These are phyloP conservation scores for Venturia oleaginea DNA, from an alignment of 2,329 filamentous ascomycete species.

Conservation along the genomic window DNA sequence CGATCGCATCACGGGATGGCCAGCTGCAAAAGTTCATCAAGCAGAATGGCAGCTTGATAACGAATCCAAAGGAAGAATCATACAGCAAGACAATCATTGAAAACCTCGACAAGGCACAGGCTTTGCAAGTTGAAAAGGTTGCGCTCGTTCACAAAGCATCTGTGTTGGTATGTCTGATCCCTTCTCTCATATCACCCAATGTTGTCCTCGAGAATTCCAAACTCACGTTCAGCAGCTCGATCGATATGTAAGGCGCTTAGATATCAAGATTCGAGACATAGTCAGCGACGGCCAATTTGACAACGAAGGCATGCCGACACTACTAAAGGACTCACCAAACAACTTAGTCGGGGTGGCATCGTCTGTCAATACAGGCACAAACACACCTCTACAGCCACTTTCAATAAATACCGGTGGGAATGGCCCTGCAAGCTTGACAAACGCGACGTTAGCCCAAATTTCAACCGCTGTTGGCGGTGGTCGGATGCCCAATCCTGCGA, in stretches of 20 bases:
- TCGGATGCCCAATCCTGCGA: slow-evolving; percentile 12
- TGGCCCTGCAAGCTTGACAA: not conserved
- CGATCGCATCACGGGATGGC: slow-evolving; percentile 62
- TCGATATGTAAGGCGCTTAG: slow-evolving; percentile 53
- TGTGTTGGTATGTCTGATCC: slow-evolving; percentile 54
- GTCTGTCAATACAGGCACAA: slow-evolving; percentile 34
- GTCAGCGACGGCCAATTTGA: slow-evolving; percentile 41
- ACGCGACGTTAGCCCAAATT: slow-evolving; percentile 1
- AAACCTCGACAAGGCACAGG: slow-evolving; percentile 59
- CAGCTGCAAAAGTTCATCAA: slow-evolving; percentile 78
- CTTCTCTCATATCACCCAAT: slow-evolving; percentile 16
- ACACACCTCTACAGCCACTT: slow-evolving; percentile 44
- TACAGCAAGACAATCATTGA: slow-evolving; percentile 58
- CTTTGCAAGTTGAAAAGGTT: slow-evolving; percentile 67
- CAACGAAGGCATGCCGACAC: slow-evolving; percentile 48
- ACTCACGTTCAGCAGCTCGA: slow-evolving; percentile 36
- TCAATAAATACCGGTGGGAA: slow-evolving; percentile 13
- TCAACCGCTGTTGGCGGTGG: not conserved
- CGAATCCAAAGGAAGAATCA: slow-evolving; percentile 65
- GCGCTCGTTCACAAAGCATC: slow-evolving; percentile 56
- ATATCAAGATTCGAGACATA: slow-evolving; percentile 52
- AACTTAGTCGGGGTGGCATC: slow-evolving; percentile 41
- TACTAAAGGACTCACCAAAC: slow-evolving; percentile 41
- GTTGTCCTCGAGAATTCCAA: slow-evolving; percentile 17
- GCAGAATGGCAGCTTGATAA: slow-evolving; percentile 60